Evolutionary conservation across 345 rosid genomes (phyloP), one percentile per base, ranked within the genome.

Genomic region (Hypericum androsaemum): DNA sequence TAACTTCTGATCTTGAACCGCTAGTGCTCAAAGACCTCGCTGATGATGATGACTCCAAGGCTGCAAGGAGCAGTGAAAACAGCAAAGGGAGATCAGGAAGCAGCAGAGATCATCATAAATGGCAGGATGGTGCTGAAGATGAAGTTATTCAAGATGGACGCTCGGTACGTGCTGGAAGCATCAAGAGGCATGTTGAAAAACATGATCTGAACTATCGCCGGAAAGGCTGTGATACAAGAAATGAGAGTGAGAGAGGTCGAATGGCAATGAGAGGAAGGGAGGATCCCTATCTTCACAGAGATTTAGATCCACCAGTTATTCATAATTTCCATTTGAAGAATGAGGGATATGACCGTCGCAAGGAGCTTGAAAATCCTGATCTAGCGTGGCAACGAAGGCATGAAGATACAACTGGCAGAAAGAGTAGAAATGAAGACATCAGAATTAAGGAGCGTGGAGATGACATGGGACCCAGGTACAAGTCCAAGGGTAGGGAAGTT

Each of bases 51-150:
- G 89, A 80, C 49, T 71, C 75, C 41, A 88, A 73, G 74, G 83
- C 83, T 39, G 95, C 88, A 50, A 85, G 97, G 77, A 85, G 89
- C 68, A 85, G 90, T 61, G 97, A 88, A 59, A 78, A 79, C 66
- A 83, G 90, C 71, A 85, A 92, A 83, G 88, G 80, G 60, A 80
- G 82, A 75, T 85, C 95, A 42, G 87, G 84, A 28, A 83, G 88
- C 75, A 80, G 88, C 69, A 78, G 74, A 67, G 95, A 92, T 71
- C 39, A 73, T 74, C 84, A 71, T 58, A 85, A 80, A 67, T 59
- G 77, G 67, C 79, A 64, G 52, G 88, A 78, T 69, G 67, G 77
- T 52, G 73, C 62, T 49, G 98, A 85, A 43, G 98, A 92, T 66
- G 98, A 92, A 73, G 85, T 85, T 65, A 64, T 78, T 65, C 94